Evolutionary conservation across 2,329 filamentous ascomycete genomes (phyloP).

Genomic region (Laburnicola sp.): DNA sequence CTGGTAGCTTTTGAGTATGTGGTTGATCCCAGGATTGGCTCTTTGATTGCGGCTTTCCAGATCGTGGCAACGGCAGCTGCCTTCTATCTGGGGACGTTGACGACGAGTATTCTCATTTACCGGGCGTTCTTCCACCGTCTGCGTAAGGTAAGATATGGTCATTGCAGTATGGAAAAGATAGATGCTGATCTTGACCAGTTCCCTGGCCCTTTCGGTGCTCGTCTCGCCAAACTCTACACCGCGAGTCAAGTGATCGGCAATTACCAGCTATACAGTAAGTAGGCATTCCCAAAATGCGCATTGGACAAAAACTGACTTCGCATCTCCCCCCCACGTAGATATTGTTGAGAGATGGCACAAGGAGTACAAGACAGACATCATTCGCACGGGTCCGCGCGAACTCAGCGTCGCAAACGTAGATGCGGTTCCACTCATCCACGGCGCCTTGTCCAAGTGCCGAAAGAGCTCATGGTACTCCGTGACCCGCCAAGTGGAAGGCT

Average conservation of each 20-base stretch:
- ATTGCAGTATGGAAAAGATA: neutral
- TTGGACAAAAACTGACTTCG: neutral
- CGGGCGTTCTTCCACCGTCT: slow-evolving; percentile 48
- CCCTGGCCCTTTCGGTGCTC: slow-evolving; percentile 44
- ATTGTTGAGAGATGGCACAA: slow-evolving; percentile 29
- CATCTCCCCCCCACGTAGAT: neutral
- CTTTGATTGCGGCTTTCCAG: slow-evolving; percentile 14
- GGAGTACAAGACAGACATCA: slow-evolving; percentile 36
- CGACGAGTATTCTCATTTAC: slow-evolving; percentile 45
- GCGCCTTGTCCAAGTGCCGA: slow-evolving; percentile 32
- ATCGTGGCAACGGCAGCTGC: slow-evolving; percentile 15
- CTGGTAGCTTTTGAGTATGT: slow-evolving; percentile 23
- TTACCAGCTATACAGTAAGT: slow-evolving; percentile 27
- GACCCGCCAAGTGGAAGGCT: slow-evolving; percentile 19
- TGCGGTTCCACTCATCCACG: slow-evolving; percentile 35
- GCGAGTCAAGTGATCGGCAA: slow-evolving; percentile 26
- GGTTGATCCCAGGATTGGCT: slow-evolving; percentile 14
- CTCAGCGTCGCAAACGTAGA: slow-evolving; percentile 34
- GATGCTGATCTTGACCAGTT: slow-evolving; percentile 28
- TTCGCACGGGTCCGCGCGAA: slow-evolving; percentile 42
- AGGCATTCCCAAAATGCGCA: no score
- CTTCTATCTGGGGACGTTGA: slow-evolving; percentile 28
- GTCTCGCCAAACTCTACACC: slow-evolving; percentile 46
- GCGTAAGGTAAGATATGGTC: slow-evolving; percentile 22
- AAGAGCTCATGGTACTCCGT: slow-evolving; percentile 36